Percentiles rank a stretch among this genome's conserved stretches.
Conservation (phyloP, 805 yeast genomes). For the Spathaspora boniae region DNA sequence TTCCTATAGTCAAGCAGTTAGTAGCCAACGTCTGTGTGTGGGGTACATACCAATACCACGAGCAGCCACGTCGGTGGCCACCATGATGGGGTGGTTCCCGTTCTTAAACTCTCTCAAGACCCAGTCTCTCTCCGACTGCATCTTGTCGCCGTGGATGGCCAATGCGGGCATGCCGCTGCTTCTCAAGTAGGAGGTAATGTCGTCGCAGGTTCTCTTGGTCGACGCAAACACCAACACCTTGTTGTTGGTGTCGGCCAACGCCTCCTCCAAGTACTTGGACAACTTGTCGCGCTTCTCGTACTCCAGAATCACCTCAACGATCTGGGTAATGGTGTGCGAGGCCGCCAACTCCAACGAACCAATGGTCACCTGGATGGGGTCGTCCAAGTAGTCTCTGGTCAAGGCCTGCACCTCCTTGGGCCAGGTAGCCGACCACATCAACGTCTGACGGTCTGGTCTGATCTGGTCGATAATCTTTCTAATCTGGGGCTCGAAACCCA, state of each 20-base stretch:
- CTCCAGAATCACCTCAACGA: conserved; percentile 86
- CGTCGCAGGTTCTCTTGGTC: conserved; percentile 98
- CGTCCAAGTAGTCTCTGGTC: conserved; percentile 86
- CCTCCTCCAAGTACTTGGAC: conserved; percentile 75
- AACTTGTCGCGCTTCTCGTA: conserved; percentile 93
- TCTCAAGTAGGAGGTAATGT: conserved; percentile 84
- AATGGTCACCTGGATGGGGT: conserved; percentile 93
- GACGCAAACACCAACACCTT: conserved; percentile 89
- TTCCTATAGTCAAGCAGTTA: conserved; percentile 7
- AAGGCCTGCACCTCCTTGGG: conserved; percentile 95
- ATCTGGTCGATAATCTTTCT: conserved; percentile 97
- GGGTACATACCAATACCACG: conserved; percentile 98
- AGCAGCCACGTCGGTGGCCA: conserved; percentile 99
- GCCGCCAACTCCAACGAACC: conserved; percentile 97
- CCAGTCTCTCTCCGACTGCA: conserved; percentile 98
- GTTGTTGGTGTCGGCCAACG: conserved; percentile 65
- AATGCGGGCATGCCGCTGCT: conserved; percentile 98
- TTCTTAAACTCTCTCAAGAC: conserved; percentile 87
- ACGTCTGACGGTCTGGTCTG: conserved; percentile 98
- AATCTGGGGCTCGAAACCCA: conserved; percentile 99
- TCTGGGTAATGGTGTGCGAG: conserved; percentile 91
- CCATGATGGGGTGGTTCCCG: conserved; percentile 95
- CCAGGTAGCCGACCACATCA: conserved; percentile 99
- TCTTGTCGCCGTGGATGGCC: conserved; percentile 98
- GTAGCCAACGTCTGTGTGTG: no score